Conservation (phyloP, 768 basidiomycete genomes). For the Mycena sanguinolenta region DNA sequence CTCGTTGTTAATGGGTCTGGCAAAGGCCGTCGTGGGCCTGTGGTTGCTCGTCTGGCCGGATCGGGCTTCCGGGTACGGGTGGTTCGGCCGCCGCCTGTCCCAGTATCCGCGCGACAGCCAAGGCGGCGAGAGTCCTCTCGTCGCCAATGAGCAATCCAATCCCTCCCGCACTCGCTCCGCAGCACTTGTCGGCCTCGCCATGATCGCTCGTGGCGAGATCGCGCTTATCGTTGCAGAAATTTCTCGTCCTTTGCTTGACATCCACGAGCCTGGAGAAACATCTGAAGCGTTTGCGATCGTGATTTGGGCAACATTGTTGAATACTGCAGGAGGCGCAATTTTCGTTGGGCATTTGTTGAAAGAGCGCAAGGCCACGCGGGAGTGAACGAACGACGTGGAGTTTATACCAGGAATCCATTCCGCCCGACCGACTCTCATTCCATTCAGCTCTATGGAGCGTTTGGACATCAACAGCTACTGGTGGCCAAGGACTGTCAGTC, state of each 20-base stretch:
- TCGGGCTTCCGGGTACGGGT: constrained; percentile 20
- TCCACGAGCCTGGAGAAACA: constrained; percentile 12
- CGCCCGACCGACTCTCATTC: no score
- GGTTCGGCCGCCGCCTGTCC: constrained; percentile 21
- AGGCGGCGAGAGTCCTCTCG: neutral
- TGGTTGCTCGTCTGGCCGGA: constrained; percentile 57
- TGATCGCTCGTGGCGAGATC: constrained; percentile 79
- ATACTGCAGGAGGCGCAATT: constrained; percentile 63
- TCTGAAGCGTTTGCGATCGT: constrained; percentile 66
- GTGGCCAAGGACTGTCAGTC: no score
- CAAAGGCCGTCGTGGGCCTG: constrained; percentile 63
- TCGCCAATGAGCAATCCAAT: neutral
- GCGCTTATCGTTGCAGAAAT: constrained; percentile 72
- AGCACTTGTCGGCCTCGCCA: constrained; percentile 64
- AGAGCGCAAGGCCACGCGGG: no score
- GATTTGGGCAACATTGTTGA: constrained; percentile 69
- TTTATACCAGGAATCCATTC: no score
- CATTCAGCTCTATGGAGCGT: no score
- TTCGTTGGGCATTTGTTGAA: constrained; percentile 16
- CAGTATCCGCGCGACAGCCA: neutral
- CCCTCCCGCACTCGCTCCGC: constrained; percentile 45
- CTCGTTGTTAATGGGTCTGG: constrained; percentile 68
- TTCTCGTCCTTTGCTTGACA: constrained; percentile 47
- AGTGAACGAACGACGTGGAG: no score
- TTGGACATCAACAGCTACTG: no score